Percentiles rank a stretch among this genome's conserved stretches.
These are phyloP conservation scores for Pholiota molesta DNA, from an alignment of 768 basidiomycete species.

Conservation along the genomic window DNA sequence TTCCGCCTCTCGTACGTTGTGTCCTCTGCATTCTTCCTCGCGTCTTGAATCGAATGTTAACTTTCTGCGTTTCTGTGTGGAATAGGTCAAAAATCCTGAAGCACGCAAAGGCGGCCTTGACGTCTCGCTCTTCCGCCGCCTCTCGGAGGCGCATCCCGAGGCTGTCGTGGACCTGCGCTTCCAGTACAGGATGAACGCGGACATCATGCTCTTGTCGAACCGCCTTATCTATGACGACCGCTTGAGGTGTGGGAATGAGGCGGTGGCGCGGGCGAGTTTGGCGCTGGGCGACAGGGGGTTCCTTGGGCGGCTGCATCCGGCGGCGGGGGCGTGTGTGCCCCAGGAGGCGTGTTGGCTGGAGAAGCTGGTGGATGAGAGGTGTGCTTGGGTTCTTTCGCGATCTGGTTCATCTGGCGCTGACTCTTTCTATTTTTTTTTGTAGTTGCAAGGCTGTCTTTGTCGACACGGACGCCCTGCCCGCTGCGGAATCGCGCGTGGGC, in stretches of 20 bases:
- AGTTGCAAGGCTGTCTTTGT: constrained; percentile 91
- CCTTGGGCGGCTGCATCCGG: constrained; percentile 46
- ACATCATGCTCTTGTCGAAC: constrained; percentile 93
- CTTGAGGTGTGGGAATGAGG: constrained; percentile 76
- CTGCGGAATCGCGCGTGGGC: constrained; percentile 78
- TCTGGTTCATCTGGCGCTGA: too few species aligned
- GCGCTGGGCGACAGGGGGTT: constrained; percentile 50
- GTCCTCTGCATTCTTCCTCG: not conserved
- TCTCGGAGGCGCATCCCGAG: constrained; percentile 85
- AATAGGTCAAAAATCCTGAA: constrained; percentile 75
- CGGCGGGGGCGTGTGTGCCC: constrained; percentile 3
- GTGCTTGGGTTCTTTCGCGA: constrained; percentile 20
- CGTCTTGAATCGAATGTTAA: not conserved
- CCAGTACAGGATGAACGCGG: constrained; percentile 97
- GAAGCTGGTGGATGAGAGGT: constrained; percentile 66
- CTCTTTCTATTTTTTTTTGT: not conserved
- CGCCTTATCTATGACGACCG: constrained; percentile 80
- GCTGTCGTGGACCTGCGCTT: constrained; percentile 84
- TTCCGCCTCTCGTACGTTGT: constrained; percentile 82
- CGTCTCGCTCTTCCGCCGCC: constrained; percentile 83
- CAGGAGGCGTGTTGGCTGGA: constrained; percentile 69
- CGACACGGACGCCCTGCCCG: constrained; percentile 87
- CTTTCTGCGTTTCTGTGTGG: not conserved
- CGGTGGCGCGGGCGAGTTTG: constrained; percentile 64
- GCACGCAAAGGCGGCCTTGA: constrained; percentile 90